Conservation (phyloP, 352 stramenopile genomes). For the Aphanomyces stellatus region DNA sequence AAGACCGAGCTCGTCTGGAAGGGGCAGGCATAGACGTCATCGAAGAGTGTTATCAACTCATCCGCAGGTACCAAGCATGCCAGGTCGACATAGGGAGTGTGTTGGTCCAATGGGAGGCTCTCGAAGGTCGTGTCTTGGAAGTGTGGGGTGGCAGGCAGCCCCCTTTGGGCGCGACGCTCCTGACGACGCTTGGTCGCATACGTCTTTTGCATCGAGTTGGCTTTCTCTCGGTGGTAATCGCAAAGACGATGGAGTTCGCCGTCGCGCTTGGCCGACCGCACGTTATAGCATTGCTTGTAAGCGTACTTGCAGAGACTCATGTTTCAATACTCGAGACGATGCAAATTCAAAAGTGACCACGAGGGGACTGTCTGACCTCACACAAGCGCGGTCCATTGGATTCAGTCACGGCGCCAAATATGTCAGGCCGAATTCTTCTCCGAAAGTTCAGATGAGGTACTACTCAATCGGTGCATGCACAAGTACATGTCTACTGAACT, state of each 20-base stretch:
- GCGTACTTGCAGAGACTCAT: background rate
- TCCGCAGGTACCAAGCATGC: background rate
- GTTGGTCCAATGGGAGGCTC: background rate
- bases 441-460: too few species aligned
- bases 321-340: background rate
- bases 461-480: too few species aligned
- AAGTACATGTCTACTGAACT: too few species aligned
- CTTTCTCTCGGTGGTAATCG: conserved; percentile 19
- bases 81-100: background rate
- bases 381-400: background rate
- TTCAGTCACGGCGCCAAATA: background rate
- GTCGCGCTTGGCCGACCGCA: background rate
- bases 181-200: background rate
- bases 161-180: background rate
- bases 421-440: background rate
- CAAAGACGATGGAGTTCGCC: conserved; percentile 19
- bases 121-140: background rate
- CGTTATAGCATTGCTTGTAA: background rate
- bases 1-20: background rate
- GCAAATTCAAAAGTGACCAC: background rate
- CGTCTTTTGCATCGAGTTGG: conserved; percentile 19
- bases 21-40: background rate
- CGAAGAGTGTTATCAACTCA: background rate
- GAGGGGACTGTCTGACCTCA: background rate
- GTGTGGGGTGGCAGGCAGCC: background rate